phyloP scores from a whole-genome alignment of 2,329 filamentous ascomycete genomes.

The Daldinia sp. region DNA sequence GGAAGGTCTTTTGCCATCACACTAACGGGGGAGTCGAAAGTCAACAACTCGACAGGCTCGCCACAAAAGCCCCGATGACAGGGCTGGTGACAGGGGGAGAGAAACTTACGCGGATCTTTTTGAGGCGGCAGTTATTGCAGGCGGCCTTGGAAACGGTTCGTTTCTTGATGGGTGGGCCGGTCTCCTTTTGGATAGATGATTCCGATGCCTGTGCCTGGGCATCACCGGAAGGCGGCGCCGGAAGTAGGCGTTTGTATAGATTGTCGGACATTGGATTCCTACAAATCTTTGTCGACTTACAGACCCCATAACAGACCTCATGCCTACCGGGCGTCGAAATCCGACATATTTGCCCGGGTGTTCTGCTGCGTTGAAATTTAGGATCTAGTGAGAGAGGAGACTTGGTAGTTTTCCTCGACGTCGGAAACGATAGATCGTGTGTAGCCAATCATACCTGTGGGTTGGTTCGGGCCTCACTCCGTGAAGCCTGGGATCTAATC shows the following conservation, averaged over 20 bases:
- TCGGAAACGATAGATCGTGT: conserved; percentile 24
- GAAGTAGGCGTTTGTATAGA: conserved; percentile 36
- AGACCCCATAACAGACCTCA: conserved; percentile 29
- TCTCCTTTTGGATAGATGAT: conserved; percentile 13
- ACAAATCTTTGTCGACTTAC: conserved; percentile 10
- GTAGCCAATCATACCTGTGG: conserved; percentile 34
- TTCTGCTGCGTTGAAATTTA: conserved; percentile 25
- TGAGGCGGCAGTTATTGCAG: conserved; percentile 35
- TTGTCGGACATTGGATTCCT: conserved; percentile 37
- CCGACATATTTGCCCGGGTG: conserved; percentile 24
- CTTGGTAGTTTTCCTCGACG: conserved; percentile 18
- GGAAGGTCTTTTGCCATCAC: conserved; percentile 34
- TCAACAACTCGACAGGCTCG: conserved; percentile 6
- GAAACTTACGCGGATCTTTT: conserved; percentile 33
- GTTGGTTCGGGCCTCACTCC: conserved; percentile 27
- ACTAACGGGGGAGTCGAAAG: conserved; percentile 14
- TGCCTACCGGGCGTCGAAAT: conserved; percentile 18
- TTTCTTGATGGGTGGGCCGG: conserved; percentile 35
- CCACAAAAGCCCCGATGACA: not conserved
- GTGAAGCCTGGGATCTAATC: conserved; percentile 27
- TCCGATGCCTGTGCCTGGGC: conserved; percentile 22
- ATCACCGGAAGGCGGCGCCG: conserved; percentile 32
- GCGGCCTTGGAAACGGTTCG: conserved; percentile 37
- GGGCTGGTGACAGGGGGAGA: not conserved
- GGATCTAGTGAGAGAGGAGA: conserved; percentile 16